A percentile compares a stretch with the other conserved stretches of the same genome.
phyloP scores from a whole-genome alignment of 768 basidiomycete genomes.

The Lentinula raphanica region DNA sequence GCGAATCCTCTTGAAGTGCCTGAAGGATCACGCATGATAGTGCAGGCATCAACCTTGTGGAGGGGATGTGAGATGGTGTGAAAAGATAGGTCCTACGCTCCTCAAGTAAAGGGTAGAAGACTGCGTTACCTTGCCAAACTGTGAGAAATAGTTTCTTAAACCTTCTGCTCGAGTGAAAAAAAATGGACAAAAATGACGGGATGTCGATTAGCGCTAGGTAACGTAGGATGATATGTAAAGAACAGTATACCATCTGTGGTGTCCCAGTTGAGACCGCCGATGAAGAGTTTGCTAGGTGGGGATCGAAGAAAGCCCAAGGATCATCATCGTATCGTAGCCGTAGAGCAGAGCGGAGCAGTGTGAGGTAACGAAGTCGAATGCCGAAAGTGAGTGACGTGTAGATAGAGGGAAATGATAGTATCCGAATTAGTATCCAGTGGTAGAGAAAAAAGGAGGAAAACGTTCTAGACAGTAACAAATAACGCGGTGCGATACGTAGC shows the following conservation, averaged over 20 bases:
- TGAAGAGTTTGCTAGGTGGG: slow-evolving; percentile 79
- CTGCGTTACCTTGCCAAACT: slow-evolving; percentile 64
- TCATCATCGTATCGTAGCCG: slow-evolving; percentile 12
- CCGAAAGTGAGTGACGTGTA: slow-evolving; percentile 31
- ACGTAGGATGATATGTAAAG: slow-evolving; percentile 21
- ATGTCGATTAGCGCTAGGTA: slow-evolving; percentile 30
- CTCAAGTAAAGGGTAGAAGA: slow-evolving; percentile 10
- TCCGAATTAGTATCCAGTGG: slow-evolving; percentile 27
- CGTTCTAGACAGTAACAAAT: not conserved
- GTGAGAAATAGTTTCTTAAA: slow-evolving; percentile 66
- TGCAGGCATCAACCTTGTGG: slow-evolving; percentile 67
- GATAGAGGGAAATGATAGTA: slow-evolving; percentile 27
- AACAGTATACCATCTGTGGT: slow-evolving; percentile 76
- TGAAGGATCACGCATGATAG: slow-evolving; percentile 78
- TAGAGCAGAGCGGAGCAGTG: slow-evolving; percentile 19
- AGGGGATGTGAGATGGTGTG: slow-evolving; percentile 8
- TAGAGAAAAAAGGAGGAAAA: slow-evolving; percentile 23
- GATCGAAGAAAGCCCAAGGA: slow-evolving; percentile 4
- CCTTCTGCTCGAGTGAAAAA: slow-evolving; percentile 40
- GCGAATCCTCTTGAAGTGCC: slow-evolving; percentile 81
- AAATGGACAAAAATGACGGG: slow-evolving; percentile 17
- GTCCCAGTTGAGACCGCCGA: slow-evolving; percentile 88
- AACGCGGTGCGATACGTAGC: not conserved
- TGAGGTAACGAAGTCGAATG: slow-evolving; percentile 17
- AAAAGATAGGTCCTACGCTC: not conserved